Conservation (phyloP, 2,329 filamentous ascomycete species). For the Diaporthe capsici region DNA sequence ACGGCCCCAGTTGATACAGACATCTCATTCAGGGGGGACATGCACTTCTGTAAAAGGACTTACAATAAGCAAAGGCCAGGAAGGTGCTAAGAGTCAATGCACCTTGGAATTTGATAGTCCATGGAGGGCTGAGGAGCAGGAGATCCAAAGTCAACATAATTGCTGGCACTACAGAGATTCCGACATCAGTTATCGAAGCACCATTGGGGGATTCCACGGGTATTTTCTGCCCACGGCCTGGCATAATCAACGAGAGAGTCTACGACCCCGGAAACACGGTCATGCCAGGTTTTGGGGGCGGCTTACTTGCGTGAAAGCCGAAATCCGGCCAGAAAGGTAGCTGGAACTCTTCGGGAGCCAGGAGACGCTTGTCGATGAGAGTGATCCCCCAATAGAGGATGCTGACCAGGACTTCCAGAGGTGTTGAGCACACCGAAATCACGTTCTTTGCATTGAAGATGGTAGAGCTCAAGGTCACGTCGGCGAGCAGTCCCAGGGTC, state of each 20-base stretch:
- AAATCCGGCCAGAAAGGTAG: constrained; percentile 71
- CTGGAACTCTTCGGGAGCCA: constrained; percentile 68
- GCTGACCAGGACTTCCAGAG: constrained; percentile 79
- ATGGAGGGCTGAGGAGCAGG: constrained; percentile 79
- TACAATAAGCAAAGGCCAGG: constrained; percentile 77
- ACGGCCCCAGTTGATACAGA: background rate
- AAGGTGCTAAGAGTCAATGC: constrained; percentile 70
- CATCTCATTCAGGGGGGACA: background rate
- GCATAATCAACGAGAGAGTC: constrained; percentile 17
- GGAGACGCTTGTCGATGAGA: constrained; percentile 66
- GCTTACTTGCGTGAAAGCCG: constrained; percentile 67
- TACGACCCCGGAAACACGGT: background rate
- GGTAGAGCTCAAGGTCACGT: constrained; percentile 69
- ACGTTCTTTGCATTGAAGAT: constrained; percentile 78
- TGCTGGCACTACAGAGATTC: constrained; percentile 62
- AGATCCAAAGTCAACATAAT: constrained; percentile 76
- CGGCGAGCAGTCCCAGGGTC: constrained; percentile 71
- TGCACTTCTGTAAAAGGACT: background rate
- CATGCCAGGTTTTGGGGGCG: background rate
- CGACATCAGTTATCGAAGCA: constrained; percentile 69
- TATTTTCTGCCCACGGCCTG: background rate
- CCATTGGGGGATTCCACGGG: background rate
- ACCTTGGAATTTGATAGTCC: constrained; percentile 73
- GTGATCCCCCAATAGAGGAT: constrained; percentile 81
- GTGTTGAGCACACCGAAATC: constrained; percentile 75